These are phyloP conservation scores for Lichtheimia ornata DNA, from an alignment of 371 early-diverging fungal species.

Conservation along the genomic window DNA sequence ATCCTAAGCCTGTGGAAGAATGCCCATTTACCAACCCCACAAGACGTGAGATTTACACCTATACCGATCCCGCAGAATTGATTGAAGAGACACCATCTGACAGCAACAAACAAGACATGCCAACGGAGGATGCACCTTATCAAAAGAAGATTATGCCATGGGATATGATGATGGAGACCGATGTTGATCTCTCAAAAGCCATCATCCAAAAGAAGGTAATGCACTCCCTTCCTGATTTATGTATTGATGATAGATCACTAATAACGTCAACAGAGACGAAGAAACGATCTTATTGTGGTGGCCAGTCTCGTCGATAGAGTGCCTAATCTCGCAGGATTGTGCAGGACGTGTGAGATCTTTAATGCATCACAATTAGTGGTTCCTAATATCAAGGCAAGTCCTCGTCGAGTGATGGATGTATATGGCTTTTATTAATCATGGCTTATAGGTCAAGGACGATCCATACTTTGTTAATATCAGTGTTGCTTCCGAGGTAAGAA, in stretches of 20 bases:
- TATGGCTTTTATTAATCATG: neutral
- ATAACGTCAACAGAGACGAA: conserved; percentile 31
- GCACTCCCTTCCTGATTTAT: neutral
- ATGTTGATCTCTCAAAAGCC: conserved; percentile 46
- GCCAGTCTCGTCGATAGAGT: conserved; percentile 60
- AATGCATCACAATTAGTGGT: conserved; percentile 59
- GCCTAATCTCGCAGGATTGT: conserved; percentile 65
- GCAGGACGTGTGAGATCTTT: conserved; percentile 70
- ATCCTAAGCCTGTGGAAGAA: conserved; percentile 20
- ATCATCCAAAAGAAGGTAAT: conserved; percentile 31
- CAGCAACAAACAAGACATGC: neutral
- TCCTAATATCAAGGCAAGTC: conserved; percentile 35
- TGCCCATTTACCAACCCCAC: conserved; percentile 39
- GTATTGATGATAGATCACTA: neutral
- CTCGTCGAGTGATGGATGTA: neutral
- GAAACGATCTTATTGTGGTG: conserved; percentile 62
- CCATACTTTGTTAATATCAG: conserved; percentile 57
- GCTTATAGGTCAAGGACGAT: conserved; percentile 51
- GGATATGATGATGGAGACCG: conserved; percentile 60
- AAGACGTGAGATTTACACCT: conserved; percentile 24
- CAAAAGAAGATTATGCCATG: conserved; percentile 72
- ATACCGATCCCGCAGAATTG: conserved; percentile 36
- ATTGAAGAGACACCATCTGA: conserved; percentile 7
- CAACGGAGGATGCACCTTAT: conserved; percentile 31
- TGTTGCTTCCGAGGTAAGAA: conserved; percentile 45